Evolutionary conservation across 164 flowering plant genomes (phyloP), one percentile per base, ranked within the genome.

Genomic region (Protea cynaroides): DNA sequence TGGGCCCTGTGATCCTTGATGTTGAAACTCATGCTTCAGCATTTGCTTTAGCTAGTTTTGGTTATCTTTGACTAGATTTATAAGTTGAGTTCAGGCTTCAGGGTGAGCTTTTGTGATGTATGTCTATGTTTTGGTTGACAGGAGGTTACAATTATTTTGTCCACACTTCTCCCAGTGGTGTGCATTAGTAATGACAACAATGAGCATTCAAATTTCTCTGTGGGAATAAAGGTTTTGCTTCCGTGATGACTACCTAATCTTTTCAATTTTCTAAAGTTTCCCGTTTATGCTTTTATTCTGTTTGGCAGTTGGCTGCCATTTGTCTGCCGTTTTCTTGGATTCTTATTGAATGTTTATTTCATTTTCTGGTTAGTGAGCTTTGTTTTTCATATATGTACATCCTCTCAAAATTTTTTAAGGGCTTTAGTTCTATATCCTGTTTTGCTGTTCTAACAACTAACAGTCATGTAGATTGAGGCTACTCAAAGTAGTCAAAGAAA

Each of bases 111-210:
- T 59, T 36, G 24, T 70, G 59, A 49, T 58, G 25, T 46, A 8
- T 62, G 25, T 23, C 12, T 10, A 25, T 71, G 12, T 49, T 68
- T 58, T 59, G 52, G 61, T 23, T 59, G 74, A 65, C 87, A 93
- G 98, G 97, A 94, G 51, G 88, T 94, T 59, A 79, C 80, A 25
- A 70, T 83, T 62, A 74, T 90, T 65, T 73, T 90, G 58, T 85
- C 89, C 62, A 83, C 97, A 47, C 89, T 94, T 69, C 95, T 94
- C 49, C 95, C 93, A 22, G 96, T 89, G 61, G 81, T 88, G 53
- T 82, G 81, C 77, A 76, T 85, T 6, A 78, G 72, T 64, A 79
- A 73, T 75, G 87, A 85, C 70, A 79, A 61, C 74, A 82, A 82
- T 69, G 92, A 86, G 54, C 76, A 70, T 68, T 78, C 90, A 63